Conservation (phyloP, 2,329 filamentous ascomycete species). For the Mycocentrospora acerina region DNA sequence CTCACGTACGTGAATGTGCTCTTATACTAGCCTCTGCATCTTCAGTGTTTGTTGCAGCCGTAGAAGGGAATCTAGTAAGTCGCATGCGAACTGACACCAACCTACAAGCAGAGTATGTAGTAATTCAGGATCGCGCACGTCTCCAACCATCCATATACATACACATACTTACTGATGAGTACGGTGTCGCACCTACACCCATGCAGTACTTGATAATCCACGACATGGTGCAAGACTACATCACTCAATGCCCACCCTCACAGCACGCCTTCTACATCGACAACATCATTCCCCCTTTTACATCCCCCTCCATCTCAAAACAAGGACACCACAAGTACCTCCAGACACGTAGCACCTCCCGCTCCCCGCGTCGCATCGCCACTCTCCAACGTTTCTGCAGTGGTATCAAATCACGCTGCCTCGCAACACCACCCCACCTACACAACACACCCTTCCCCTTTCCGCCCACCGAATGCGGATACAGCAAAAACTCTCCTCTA, state of each 20-base stretch:
- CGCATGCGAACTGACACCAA: conserved; percentile 10
- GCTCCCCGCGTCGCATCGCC: conserved; percentile 16
- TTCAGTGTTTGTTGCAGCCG: conserved; percentile 22
- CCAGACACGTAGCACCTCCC: conserved; percentile 7
- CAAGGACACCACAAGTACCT: conserved; percentile 29
- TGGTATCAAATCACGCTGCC: conserved; percentile 15
- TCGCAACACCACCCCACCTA: conserved; percentile 9
- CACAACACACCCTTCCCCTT: conserved; percentile 17
- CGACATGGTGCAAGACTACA: conserved; percentile 19
- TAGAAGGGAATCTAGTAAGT: conserved; percentile 24
- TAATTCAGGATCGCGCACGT: conserved; percentile 20
- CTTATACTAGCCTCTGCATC: conserved; percentile 32
- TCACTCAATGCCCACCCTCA: conserved; percentile 3
- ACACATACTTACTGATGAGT: conserved; percentile 23
- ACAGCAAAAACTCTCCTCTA: conserved; percentile 19
- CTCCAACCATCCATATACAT: conserved; percentile 32
- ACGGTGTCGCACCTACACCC: conserved; percentile 23
- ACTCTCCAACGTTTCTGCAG: conserved; percentile 19
- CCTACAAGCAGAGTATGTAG: conserved; percentile 20
- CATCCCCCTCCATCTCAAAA: conserved; percentile 4
- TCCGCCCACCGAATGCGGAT: conserved; percentile 30
- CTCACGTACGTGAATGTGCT: conserved; percentile 24
- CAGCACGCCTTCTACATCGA: conserved; percentile 20
- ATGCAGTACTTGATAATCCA: conserved; percentile 25
- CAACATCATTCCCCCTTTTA: conserved; percentile 13